Evolutionary conservation across 2,329 filamentous ascomycete species (phyloP), one percentile per base, ranked within the genome.

Genomic region (Plenodomus biglobosus): DNA sequence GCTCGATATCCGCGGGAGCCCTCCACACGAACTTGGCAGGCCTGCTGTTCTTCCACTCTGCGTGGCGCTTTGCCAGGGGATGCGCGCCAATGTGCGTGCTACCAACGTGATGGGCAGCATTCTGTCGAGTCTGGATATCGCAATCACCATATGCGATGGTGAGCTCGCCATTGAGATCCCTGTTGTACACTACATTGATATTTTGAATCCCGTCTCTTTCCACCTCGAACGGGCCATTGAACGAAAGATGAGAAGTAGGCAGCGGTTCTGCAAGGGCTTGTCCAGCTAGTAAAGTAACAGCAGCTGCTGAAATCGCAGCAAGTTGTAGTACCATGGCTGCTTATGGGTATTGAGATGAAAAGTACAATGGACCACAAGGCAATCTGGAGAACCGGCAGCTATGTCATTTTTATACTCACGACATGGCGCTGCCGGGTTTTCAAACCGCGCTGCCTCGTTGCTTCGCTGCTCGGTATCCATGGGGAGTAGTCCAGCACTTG

Each of bases 21-120:
- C 72, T 52, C 74, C 74, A 76, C 17, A 76, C 70, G 41, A 79
- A 76, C 11, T 53, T 58, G 16, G 39, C 55, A 1, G 55, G 55
- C 13, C 55, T 35, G 35, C 47, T 39, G 5, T 53, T 46, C 16
- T 51, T 41, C 55, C 56, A 59, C 13, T 45, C 49, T 2, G 44
- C 19, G 30, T 65, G 57, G 2, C 58, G 53, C 41, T 55, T 61
- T 3, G 61, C 58, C 11, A 50, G 46, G 10, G 60, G 52, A 41
- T 62, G 60, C 4, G 50, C 30, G 30, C 60, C 61, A 1, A 65
- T 50, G 30, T 62, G 55, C 1, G 60, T 62, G 17, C 35, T 55
- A 10, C 60, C 61, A 17, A 65, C 40, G 19, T 19, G 47, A 30
- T 63, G 58, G 35, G 55, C 42, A 7, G 45, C 45, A 4, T 53